Base-by-base conservation (phyloP, 2,329 filamentous ascomycete genomes). In the Triangularia verruculosa region DNA sequence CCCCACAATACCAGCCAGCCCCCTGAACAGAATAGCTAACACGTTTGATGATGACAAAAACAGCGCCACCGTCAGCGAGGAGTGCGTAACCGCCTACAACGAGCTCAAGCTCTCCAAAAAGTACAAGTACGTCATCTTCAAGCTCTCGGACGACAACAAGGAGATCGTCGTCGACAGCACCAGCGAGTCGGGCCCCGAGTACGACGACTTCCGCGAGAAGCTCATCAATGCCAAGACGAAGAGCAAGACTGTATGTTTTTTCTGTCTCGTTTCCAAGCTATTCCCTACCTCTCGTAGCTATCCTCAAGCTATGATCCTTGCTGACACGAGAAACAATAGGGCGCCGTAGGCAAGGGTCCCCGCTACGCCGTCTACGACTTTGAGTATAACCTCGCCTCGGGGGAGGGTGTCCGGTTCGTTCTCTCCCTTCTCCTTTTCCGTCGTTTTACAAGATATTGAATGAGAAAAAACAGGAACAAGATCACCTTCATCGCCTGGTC, bases 281-380 rank as follows among this genome's bases (percentile, higher is more conserved):
- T 15, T 27, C 52, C 52, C 52, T 22, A 39, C 54, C 28, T 32
- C 24, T 13, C 11, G n/a, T n/a, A n/a, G n/a, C n/a, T n/a, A n/a
- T 9, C 25, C 6, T 28, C 25, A 8, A 57, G 15, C 54, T 55
- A 27, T 28, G 34, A 58, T 59, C n/a, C 25, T 11, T 27, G 43
- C 34, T 39, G 13, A 39, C 34, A 39, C 34, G 17, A 39, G 13
- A 24, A 57, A 39, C 28, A 25, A 39, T 66, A 89, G 86, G 86
- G 85, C 67, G 77, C 78, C 65, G 75, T 82, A 66, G 81, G 82
- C 78, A 87, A 87, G 79, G 90, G 90, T 68, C 91, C 75, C 75
- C 86, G 91, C 77, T 95, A 93, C 76, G 91, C 90, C 69, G 87
- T 95, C 74, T 95, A 91, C 79, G 91, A 95, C 79, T 89, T 95